Conservation (phyloP, 2,329 filamentous ascomycete genomes). For the Cercospora sp. region DNA sequence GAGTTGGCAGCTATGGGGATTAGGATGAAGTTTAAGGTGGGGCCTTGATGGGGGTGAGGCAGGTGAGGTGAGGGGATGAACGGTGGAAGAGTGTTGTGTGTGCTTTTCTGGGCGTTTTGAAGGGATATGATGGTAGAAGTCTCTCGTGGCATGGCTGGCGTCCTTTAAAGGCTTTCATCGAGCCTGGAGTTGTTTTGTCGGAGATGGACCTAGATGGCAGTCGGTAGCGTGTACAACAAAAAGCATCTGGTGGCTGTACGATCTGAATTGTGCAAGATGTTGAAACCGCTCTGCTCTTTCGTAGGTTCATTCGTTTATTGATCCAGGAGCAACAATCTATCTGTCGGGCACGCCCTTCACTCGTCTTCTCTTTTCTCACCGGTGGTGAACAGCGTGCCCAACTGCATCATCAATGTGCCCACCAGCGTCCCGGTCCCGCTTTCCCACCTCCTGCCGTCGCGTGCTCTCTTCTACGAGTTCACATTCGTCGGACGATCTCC, state of each 20-base stretch:
- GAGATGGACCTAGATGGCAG: not conserved
- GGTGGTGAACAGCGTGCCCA: not conserved
- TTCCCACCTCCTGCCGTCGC: not conserved
- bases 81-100: not conserved
- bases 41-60: conserved; percentile 39
- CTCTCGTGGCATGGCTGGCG: not conserved
- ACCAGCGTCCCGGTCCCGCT: not conserved
- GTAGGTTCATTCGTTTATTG: not conserved
- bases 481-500: not conserved
- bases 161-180: not conserved
- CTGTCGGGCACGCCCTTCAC: not conserved
- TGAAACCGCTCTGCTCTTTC: not conserved
- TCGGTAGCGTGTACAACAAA: not conserved
- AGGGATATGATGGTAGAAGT: not conserved
- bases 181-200: not conserved
- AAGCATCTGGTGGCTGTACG: not conserved
- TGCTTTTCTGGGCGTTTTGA: not conserved
- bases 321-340: not conserved
- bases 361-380: not conserved
- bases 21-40: conserved; percentile 86
- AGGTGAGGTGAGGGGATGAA: not conserved
- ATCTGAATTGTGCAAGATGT: not conserved
- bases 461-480: conserved; percentile 5
- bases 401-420: conserved; percentile 1
- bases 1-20: conserved; percentile 96